Conservation (phyloP, 2,329 filamentous ascomycete genomes). For the Xylaria multiplex region DNA sequence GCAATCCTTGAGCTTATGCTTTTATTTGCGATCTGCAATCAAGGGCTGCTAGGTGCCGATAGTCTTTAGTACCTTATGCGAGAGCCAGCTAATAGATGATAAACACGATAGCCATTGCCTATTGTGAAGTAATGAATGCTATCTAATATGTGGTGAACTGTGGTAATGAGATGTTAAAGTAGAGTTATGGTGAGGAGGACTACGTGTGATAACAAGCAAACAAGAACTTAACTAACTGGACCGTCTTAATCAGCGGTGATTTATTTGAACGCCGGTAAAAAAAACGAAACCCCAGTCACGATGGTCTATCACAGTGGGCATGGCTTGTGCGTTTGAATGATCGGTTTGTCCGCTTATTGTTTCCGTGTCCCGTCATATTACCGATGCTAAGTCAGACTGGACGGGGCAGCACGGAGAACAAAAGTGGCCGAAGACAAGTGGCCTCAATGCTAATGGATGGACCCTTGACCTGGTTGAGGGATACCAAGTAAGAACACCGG, state of each 20-base stretch:
- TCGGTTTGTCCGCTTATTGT: slow-evolving; percentile 24
- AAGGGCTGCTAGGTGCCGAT: slow-evolving; percentile 2
- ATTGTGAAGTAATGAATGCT: neutral
- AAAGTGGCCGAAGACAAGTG: slow-evolving; percentile 25
- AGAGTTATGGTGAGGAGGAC: neutral
- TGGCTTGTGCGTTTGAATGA: slow-evolving; percentile 12
- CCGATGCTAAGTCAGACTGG: slow-evolving; percentile 4
- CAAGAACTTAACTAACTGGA: neutral
- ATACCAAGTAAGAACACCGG: slow-evolving; percentile 5
- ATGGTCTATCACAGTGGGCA: neutral
- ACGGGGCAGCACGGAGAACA: slow-evolving; percentile 8
- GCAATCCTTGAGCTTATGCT: neutral
- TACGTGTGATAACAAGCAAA: neutral
- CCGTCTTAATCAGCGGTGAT: neutral
- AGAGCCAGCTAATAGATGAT: slow-evolving; percentile 7
- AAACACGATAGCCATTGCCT: neutral
- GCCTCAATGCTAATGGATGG: slow-evolving; percentile 11
- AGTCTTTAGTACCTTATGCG: neutral
- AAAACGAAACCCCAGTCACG: neutral
- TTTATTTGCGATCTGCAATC: slow-evolving; percentile 3
- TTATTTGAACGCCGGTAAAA: neutral
- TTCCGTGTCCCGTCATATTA: neutral
- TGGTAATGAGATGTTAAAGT: neutral
- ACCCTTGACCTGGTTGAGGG: slow-evolving; percentile 16
- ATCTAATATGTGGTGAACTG: neutral